Percentiles rank a stretch among this genome's conserved stretches.
These are phyloP conservation scores for Neopestalotiopsis rosae DNA, from an alignment of 2,329 filamentous ascomycete genomes.

Conservation along the genomic window DNA sequence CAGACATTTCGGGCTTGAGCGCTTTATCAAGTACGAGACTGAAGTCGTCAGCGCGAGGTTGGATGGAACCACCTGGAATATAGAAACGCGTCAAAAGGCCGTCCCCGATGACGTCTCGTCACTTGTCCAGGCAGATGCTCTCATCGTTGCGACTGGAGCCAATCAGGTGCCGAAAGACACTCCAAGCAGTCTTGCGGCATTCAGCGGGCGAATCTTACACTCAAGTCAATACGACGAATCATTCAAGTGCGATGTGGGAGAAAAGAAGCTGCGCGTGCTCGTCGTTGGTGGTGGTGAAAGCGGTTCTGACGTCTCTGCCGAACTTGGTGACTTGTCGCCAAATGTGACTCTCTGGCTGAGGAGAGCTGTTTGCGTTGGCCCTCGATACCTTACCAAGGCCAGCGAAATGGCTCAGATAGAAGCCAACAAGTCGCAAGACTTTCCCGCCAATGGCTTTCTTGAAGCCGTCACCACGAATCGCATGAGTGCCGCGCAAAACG, in stretches of 20 bases:
- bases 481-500: slow-evolving; percentile 4
- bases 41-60: neutral
- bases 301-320: neutral
- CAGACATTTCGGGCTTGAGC: neutral
- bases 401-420: neutral
- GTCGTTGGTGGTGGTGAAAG: slow-evolving; percentile 9
- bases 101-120: neutral
- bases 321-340: neutral
- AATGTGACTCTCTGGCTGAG: neutral
- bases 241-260: slow-evolving; percentile 6
- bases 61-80: neutral
- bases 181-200: neutral
- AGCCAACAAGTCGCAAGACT: neutral
- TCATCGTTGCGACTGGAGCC: neutral
- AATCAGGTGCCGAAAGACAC: neutral
- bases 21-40: neutral
- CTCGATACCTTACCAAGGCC: neutral
- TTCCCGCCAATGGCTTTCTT: slow-evolving; percentile 6
- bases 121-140: neutral
- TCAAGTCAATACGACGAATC: slow-evolving; percentile 1
- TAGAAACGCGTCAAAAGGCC: neutral
- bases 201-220: neutral
- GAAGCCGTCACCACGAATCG: neutral
- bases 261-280: neutral
- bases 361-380: neutral